These are phyloP conservation scores for Kwoniella botswanensis DNA, from an alignment of 768 basidiomycete species.

Conservation along the genomic window DNA sequence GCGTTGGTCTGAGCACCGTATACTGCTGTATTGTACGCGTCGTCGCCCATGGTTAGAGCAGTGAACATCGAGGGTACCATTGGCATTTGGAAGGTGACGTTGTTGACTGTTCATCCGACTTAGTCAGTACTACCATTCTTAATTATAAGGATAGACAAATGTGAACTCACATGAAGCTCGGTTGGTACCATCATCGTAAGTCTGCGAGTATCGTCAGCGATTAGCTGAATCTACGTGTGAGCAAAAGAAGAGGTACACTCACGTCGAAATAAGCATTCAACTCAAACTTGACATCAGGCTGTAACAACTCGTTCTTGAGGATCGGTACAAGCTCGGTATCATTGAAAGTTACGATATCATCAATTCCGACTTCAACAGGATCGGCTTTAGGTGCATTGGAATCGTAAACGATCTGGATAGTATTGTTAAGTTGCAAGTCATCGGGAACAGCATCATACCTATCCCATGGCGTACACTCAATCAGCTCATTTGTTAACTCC, in stretches of 20 bases:
- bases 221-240: no score
- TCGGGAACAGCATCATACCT: conserved; percentile 88
- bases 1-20: conserved; percentile 75
- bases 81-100: conserved; percentile 25
- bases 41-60: conserved; percentile 70
- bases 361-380: conserved; percentile 61
- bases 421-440: conserved; percentile 76
- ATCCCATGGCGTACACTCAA: conserved; percentile 20
- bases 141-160: background rate
- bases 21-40: conserved; percentile 63
- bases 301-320: conserved; percentile 60
- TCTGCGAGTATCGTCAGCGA: conserved; percentile 50
- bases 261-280: conserved; percentile 75
- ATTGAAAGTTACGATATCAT: conserved; percentile 38
- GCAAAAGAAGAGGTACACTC: conserved; percentile 20
- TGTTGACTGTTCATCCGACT: conserved; percentile 10
- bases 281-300: conserved; percentile 66
- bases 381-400: conserved; percentile 64
- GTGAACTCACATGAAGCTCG: conserved; percentile 55
- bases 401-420: conserved; percentile 80
- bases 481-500: no score
- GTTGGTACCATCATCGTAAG: conserved; percentile 63
- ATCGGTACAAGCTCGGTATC: conserved; percentile 70
- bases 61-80: conserved; percentile 75
- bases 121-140: background rate